Evolutionary conservation across 23 red algal genomes (phyloP).

Genomic region (Gracilaria domingensis): DNA sequence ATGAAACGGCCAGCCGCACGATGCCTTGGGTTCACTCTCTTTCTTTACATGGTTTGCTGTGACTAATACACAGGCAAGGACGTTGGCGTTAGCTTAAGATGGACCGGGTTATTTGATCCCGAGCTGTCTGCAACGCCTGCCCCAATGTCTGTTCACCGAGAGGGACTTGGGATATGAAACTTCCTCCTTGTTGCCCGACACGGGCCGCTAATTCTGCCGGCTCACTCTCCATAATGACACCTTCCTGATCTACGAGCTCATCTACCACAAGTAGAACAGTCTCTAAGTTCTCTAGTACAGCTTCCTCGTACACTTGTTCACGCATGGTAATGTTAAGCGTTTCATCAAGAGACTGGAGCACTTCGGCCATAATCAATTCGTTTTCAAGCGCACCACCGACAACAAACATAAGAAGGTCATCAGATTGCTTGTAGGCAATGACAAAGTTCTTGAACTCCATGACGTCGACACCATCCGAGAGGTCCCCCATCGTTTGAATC

Average conservation of each 20-base stretch:
- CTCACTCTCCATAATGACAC: constrained; percentile 90
- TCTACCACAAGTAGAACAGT: constrained; percentile 81
- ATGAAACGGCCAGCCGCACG: no score
- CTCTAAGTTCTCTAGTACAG: constrained; percentile 77
- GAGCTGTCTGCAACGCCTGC: constrained; percentile 80
- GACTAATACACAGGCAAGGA: neutral
- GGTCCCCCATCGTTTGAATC: constrained; percentile 81
- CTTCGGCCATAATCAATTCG: constrained; percentile 89
- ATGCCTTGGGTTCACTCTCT: neutral
- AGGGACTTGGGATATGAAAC: constrained; percentile 76
- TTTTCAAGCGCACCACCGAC: constrained; percentile 70
- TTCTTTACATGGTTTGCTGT: neutral
- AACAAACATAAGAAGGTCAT: constrained; percentile 91
- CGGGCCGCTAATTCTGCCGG: constrained; percentile 68
- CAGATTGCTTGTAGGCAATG: constrained; percentile 78
- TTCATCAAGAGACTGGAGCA: constrained; percentile 71
- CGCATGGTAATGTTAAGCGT: constrained; percentile 80
- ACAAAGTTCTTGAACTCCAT: constrained; percentile 85
- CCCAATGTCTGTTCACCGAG: constrained; percentile 82
- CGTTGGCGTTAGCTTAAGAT: constrained; percentile 53
- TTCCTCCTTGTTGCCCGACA: constrained; percentile 62
- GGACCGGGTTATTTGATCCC: constrained; percentile 83
- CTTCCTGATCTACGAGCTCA: constrained; percentile 93
- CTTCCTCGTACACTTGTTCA: constrained; percentile 81
- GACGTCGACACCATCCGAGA: constrained; percentile 70